Evolutionary conservation across 495 filamentous ascomycete species (phyloP).

Genomic region (Lophium mytilinum): DNA sequence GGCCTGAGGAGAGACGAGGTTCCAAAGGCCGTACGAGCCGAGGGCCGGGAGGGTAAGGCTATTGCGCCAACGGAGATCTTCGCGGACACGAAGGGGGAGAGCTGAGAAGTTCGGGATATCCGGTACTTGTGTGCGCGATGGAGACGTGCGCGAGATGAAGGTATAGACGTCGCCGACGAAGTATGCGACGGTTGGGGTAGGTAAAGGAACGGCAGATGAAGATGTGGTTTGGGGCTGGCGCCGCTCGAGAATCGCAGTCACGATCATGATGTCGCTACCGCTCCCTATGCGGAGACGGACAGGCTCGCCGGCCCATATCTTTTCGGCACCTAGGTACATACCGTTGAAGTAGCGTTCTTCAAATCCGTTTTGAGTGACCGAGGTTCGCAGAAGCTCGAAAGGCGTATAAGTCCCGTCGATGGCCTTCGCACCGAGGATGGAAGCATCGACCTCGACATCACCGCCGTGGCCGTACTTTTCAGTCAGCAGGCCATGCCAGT

Average conservation of each 20-base stretch:
- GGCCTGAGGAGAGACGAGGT: constrained; percentile 30
- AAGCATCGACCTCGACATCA: constrained; percentile 50
- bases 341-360: constrained; percentile 44
- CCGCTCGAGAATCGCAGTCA: constrained; percentile 37
- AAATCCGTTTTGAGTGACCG: constrained; percentile 29
- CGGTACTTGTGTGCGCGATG: constrained; percentile 22
- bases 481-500: constrained; percentile 42
- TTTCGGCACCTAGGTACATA: constrained; percentile 56
- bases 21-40: constrained; percentile 38
- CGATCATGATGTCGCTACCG: constrained; percentile 46
- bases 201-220: constrained; percentile 9
- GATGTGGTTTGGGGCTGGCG: constrained; percentile 12
- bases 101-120: constrained; percentile 24
- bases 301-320: constrained; percentile 53
- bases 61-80: constrained; percentile 43
- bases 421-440: constrained; percentile 51
- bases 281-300: constrained; percentile 39
- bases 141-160: constrained; percentile 31
- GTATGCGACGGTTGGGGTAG: not conserved
- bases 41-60: constrained; percentile 33
- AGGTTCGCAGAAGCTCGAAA: constrained; percentile 40
- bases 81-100: constrained; percentile 40
- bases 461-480: constrained; percentile 36
- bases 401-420: constrained; percentile 50
- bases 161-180: constrained; percentile 42